Percentiles rank a stretch among this genome's conserved stretches.
Conservation (phyloP, 805 yeast species). For the Helenozyma rhizophorensis region DNA sequence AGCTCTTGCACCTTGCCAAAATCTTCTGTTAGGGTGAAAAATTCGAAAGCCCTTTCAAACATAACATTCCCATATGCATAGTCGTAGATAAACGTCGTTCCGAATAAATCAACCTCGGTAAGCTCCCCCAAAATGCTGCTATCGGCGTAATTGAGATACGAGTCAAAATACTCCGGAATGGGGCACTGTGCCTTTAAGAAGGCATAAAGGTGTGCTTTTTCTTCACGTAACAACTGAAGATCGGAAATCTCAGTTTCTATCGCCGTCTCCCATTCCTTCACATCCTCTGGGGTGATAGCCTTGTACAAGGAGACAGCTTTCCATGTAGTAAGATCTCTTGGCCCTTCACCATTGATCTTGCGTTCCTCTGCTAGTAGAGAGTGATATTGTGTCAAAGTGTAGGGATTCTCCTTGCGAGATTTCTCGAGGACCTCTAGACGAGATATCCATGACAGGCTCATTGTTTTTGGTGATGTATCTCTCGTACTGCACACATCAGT, state of each 20-base stretch:
- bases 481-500: too few relatives aligned
- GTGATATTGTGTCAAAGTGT: too few relatives aligned
- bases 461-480: too few relatives aligned
- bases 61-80: slow-evolving; percentile 17
- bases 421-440: too few relatives aligned
- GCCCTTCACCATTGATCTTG: too few relatives aligned
- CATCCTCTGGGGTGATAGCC: slow-evolving; percentile 4
- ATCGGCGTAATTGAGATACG: neutral
- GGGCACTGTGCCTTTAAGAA: slow-evolving; percentile 1
- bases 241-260: slow-evolving; percentile 1
- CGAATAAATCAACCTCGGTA: neutral
- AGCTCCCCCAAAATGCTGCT: neutral
- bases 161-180: neutral
- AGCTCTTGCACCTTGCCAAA: slow-evolving; percentile 18
- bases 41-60: slow-evolving; percentile 17
- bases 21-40: slow-evolving; percentile 3
- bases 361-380: too few relatives aligned
- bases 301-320: slow-evolving; percentile 1
- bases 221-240: neutral
- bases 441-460: too few relatives aligned
- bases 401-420: too few relatives aligned
- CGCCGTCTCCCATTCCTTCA: slow-evolving; percentile 6
- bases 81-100: slow-evolving; percentile 14
- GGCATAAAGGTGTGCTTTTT: slow-evolving; percentile 1
- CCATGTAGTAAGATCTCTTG: slow-evolving; percentile 2